These are phyloP conservation scores for Ammopiptanthus mongolicus DNA, from an alignment of 306 rosid species.

Conservation along the genomic window DNA sequence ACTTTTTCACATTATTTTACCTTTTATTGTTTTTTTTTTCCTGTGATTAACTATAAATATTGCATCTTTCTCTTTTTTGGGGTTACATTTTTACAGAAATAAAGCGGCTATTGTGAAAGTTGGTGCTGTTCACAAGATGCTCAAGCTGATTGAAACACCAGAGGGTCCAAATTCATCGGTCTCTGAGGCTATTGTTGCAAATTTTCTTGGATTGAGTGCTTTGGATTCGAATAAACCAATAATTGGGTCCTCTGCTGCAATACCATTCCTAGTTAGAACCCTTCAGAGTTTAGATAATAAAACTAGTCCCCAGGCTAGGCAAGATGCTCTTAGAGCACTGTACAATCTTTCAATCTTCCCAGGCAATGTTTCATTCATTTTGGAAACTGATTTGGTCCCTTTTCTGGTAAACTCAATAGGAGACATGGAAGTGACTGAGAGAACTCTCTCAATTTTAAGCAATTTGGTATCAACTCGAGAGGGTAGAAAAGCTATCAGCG, in stretches of 20 bases:
- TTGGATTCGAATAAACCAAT: slow-evolving; percentile 83
- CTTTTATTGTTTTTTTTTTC: neutral
- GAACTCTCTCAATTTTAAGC: slow-evolving; percentile 67
- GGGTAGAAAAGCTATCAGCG: slow-evolving; percentile 70
- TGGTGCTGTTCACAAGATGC: slow-evolving; percentile 88
- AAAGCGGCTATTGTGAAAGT: slow-evolving; percentile 92
- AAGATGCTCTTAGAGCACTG: slow-evolving; percentile 84
- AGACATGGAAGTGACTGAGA: slow-evolving; percentile 85
- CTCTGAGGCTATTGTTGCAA: slow-evolving; percentile 84
- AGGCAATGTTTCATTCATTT: slow-evolving; percentile 49
- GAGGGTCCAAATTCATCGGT: slow-evolving; percentile 41
- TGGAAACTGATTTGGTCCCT: slow-evolving; percentile 68
- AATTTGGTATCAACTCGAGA: slow-evolving; percentile 65
- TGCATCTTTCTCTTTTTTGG: neutral
- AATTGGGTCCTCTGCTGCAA: slow-evolving; percentile 83
- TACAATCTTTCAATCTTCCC: slow-evolving; percentile 86
- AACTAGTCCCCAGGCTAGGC: slow-evolving; percentile 60
- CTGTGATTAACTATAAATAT: neutral
- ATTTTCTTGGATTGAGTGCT: slow-evolving; percentile 89
- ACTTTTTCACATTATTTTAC: neutral
- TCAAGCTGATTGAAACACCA: slow-evolving; percentile 62
- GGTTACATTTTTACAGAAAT: slow-evolving; percentile 48
- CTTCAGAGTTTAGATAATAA: slow-evolving; percentile 41
- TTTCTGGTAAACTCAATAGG: slow-evolving; percentile 58
- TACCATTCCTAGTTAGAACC: slow-evolving; percentile 65